Evolutionary conservation across 2,329 filamentous ascomycete genomes (phyloP).

Genomic region (Exophiala oligosperma): DNA sequence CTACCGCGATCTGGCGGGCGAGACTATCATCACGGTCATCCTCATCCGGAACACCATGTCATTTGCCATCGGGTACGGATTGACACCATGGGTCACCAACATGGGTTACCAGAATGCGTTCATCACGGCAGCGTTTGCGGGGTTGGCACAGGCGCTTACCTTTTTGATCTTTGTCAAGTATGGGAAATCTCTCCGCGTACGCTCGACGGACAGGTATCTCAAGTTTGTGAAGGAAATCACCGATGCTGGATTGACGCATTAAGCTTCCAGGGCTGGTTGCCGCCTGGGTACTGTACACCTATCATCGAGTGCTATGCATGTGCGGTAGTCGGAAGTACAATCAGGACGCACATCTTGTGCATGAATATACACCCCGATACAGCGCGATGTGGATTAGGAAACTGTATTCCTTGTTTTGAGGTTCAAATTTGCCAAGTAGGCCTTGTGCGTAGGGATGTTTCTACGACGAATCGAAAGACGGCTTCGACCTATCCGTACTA

Average conservation of each 20-base stretch:
- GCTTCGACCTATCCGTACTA: too few species aligned
- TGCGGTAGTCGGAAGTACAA: too few species aligned
- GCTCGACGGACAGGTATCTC: conserved; percentile 8
- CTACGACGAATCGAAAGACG: too few species aligned
- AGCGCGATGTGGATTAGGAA: too few species aligned
- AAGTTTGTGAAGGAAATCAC: conserved; percentile 18
- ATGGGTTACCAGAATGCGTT: conserved; percentile 48
- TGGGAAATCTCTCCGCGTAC: conserved; percentile 6
- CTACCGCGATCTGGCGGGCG: conserved; percentile 39
- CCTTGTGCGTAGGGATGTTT: too few species aligned
- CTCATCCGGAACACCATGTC: conserved; percentile 51
- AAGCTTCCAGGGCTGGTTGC: neutral
- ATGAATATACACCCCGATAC: too few species aligned
- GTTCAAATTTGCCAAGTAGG: too few species aligned
- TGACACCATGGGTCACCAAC: conserved; percentile 46
- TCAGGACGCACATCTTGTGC: too few species aligned
- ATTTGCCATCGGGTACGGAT: conserved; percentile 52
- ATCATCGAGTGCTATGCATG: too few species aligned
- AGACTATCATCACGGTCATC: conserved; percentile 51
- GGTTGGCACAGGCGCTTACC: conserved; percentile 36
- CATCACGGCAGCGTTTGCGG: conserved; percentile 41
- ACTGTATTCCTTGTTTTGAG: too few species aligned
- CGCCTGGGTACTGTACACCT: too few species aligned
- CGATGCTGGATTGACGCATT: conserved; percentile 11
- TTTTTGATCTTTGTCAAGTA: conserved; percentile 16